Percentiles rank a stretch among this genome's conserved stretches.
phyloP scores from a whole-genome alignment of 768 basidiomycete species.

The Xerocomellus amylosporus region DNA sequence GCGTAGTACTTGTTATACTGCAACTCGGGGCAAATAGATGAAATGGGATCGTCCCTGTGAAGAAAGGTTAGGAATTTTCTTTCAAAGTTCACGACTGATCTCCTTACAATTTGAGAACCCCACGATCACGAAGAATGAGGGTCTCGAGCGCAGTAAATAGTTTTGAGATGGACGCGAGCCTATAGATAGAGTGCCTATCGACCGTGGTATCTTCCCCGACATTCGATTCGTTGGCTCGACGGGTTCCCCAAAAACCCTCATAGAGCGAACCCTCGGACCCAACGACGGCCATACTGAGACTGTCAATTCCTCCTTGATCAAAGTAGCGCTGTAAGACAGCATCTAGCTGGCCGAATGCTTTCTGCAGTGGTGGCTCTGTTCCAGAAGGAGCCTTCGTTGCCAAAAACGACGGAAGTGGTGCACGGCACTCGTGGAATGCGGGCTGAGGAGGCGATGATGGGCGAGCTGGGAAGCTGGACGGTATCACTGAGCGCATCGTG shows the following conservation, averaged over 20 bases:
- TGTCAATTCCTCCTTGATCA: conserved; percentile 42
- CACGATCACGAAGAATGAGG: conserved; percentile 46
- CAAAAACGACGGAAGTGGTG: conserved; percentile 19
- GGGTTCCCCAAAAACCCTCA: conserved; percentile 42
- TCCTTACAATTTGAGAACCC: conserved; percentile 38
- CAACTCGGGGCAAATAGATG: conserved; percentile 26
- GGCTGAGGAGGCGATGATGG: background rate
- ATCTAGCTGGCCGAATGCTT: conserved; percentile 7
- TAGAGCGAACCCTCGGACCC: conserved; percentile 44
- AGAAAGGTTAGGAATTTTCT: background rate
- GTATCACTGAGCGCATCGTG: background rate
- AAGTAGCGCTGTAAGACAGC: conserved; percentile 17
- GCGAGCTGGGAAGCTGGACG: background rate
- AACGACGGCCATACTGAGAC: conserved; percentile 49
- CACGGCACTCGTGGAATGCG: conserved; percentile 6
- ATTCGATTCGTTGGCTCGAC: conserved; percentile 44
- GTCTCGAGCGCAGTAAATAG: conserved; percentile 49
- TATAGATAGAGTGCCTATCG: conserved; percentile 46
- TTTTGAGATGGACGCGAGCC: conserved; percentile 53
- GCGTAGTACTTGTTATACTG: conserved; percentile 19
- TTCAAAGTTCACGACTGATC: background rate
- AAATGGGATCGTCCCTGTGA: conserved; percentile 48
- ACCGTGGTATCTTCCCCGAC: conserved; percentile 22
- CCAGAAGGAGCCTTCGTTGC: conserved; percentile 13
- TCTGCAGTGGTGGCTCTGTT: conserved; percentile 6